Evolutionary conservation across 495 filamentous ascomycete genomes (phyloP).

Genomic region (Xylaria grammica): DNA sequence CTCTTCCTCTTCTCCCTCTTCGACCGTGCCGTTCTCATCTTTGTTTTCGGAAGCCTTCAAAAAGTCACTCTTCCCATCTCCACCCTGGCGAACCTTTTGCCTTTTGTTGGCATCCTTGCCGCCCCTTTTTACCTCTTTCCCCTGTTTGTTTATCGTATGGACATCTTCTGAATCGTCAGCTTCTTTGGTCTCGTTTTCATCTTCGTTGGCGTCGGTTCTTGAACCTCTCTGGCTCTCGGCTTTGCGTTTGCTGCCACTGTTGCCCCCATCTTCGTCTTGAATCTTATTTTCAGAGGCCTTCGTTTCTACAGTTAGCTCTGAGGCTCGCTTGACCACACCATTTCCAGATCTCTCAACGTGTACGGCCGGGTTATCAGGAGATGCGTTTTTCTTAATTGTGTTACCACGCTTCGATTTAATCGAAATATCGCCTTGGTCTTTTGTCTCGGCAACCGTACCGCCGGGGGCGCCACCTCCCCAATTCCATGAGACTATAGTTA

Average conservation of each 20-base stretch:
- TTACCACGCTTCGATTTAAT: constrained; percentile 66
- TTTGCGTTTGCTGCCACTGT: constrained; percentile 29
- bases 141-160: constrained; percentile 43
- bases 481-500: constrained; percentile 60
- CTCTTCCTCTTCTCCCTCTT: constrained; percentile 19
- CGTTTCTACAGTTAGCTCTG: constrained; percentile 56
- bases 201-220: neutral
- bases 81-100: constrained; percentile 23
- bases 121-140: constrained; percentile 44
- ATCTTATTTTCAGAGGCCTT: constrained; percentile 30
- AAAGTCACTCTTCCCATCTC: constrained; percentile 25
- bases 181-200: constrained; percentile 16
- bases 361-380: constrained; percentile 62
- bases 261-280: constrained; percentile 27
- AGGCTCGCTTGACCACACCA: constrained; percentile 66
- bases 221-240: constrained; percentile 20
- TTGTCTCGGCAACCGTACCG: constrained; percentile 63
- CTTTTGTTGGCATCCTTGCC: constrained; percentile 39
- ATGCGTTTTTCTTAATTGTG: constrained; percentile 64
- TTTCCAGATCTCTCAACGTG: constrained; percentile 61
- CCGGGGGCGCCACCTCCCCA: constrained; percentile 58
- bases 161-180: constrained; percentile 28
- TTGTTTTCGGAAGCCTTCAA: constrained; percentile 24
- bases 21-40: neutral
- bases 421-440: constrained; percentile 59